A percentile compares a stretch with the other conserved stretches of the same genome.
Evolutionary conservation across 441 rosid genomes (phyloP).

Genomic region (Gossypium gossypioides): DNA sequence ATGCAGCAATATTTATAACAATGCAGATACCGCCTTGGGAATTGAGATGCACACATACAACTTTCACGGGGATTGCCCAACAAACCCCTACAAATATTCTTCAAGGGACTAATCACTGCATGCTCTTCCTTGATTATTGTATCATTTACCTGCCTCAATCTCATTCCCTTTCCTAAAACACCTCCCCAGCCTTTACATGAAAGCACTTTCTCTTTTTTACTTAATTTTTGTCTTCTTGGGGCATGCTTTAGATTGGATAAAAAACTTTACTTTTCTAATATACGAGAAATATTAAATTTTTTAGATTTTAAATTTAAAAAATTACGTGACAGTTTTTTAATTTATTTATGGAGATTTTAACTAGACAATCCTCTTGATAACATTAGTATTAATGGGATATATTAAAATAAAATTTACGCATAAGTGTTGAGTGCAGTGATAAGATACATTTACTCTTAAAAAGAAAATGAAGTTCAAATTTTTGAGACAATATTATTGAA

Average conservation of each 20-base stretch:
- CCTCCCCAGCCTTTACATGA: background rate
- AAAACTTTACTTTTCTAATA: background rate
- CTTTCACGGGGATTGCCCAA: background rate
- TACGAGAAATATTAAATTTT: no score
- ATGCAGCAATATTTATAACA: background rate
- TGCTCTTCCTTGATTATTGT: background rate
- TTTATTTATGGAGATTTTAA: no score
- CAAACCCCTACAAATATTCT: conserved; percentile 7
- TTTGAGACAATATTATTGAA: no score
- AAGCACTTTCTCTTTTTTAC: background rate
- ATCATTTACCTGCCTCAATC: background rate
- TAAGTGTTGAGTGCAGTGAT: no score
- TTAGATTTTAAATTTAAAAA: no score
- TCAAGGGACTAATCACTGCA: conserved; percentile 2
- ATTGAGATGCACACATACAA: background rate
- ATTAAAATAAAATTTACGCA: no score
- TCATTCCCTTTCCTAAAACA: background rate
- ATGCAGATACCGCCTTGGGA: conserved; percentile 11
- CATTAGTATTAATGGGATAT: no score
- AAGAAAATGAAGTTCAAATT: accelerated
- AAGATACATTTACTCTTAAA: no score
- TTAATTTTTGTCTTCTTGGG: background rate
- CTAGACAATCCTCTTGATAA: no score
- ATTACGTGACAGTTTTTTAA: no score
- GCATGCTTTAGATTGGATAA: background rate